Evolutionary conservation across 129 eudicot genomes (phyloP).

Genomic region (Lactuca saligna): DNA sequence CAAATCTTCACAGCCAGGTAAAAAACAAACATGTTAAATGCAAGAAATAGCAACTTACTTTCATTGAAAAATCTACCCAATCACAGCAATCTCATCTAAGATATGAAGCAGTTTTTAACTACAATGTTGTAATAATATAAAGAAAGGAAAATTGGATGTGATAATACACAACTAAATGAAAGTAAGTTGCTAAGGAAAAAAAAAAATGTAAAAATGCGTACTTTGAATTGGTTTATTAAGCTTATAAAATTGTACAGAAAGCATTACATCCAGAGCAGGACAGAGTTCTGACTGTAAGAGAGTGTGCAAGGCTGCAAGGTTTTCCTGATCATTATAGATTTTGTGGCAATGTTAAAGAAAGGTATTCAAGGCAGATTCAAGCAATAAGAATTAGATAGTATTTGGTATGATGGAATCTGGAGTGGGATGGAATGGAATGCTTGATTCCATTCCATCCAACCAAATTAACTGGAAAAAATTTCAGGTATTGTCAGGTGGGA

Average conservation of each 20-base stretch:
- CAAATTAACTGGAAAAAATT: background rate
- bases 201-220: background rate
- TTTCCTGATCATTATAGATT: conserved; percentile 84
- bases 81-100: no score
- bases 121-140: no score
- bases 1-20: conserved; percentile 58
- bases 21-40: conserved; percentile 1
- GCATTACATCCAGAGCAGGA: conserved; percentile 93
- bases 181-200: no score
- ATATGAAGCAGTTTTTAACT: no score
- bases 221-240: background rate
- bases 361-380: conserved; percentile 35
- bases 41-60: no score
- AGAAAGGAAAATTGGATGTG: no score
- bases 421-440: background rate
- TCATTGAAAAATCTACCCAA: no score
- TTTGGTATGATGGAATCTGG: no score
- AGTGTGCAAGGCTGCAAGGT: conserved; percentile 88
- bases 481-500: conserved; percentile 88
- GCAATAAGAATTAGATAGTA: background rate
- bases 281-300: conserved; percentile 78
- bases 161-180: no score
- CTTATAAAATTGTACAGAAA: conserved; percentile 36
- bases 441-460: background rate
- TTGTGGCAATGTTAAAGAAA: conserved; percentile 78